These are phyloP conservation scores for Boechera retrofracta DNA, from an alignment of 345 rosid species.

Conservation along the genomic window DNA sequence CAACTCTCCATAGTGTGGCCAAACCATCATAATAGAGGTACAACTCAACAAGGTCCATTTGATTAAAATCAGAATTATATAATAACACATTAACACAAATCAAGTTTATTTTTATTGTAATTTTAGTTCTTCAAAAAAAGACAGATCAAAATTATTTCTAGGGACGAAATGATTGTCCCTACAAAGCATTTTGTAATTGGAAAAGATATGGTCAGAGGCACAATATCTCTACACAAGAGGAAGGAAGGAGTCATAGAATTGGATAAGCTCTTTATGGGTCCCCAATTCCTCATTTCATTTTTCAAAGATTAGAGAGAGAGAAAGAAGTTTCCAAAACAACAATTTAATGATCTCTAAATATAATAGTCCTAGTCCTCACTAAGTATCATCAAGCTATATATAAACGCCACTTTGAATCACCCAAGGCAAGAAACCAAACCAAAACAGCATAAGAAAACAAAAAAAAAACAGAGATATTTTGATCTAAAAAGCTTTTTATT, in stretches of 20 bases:
- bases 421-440: slow-evolving; percentile 35
- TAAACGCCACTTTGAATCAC: slow-evolving; percentile 30
- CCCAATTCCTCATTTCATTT: slow-evolving; percentile 34
- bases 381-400: slow-evolving; percentile 37
- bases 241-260: slow-evolving; percentile 29
- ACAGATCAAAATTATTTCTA: slow-evolving; percentile 3
- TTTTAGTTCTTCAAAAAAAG: neutral
- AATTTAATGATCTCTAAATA: slow-evolving; percentile 23
- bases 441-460: slow-evolving; percentile 5
- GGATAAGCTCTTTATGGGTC: slow-evolving; percentile 48
- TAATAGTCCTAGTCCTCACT: slow-evolving; percentile 34
- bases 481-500: neutral
- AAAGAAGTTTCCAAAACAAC: slow-evolving; percentile 38
- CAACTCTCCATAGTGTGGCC: slow-evolving; percentile 26
- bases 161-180: slow-evolving; percentile 42
- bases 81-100: neutral
- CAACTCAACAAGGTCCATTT: slow-evolving; percentile 26
- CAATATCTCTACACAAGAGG: slow-evolving; percentile 21
- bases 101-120: neutral
- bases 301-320: slow-evolving; percentile 25
- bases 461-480: slow-evolving; percentile 1
- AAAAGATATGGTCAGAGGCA: slow-evolving; percentile 36
- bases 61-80: neutral
- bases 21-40: slow-evolving; percentile 33
- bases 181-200: slow-evolving; percentile 36